phyloP scores from a whole-genome alignment of 2,329 filamentous ascomycete genomes.

The Penicillium sp. region DNA sequence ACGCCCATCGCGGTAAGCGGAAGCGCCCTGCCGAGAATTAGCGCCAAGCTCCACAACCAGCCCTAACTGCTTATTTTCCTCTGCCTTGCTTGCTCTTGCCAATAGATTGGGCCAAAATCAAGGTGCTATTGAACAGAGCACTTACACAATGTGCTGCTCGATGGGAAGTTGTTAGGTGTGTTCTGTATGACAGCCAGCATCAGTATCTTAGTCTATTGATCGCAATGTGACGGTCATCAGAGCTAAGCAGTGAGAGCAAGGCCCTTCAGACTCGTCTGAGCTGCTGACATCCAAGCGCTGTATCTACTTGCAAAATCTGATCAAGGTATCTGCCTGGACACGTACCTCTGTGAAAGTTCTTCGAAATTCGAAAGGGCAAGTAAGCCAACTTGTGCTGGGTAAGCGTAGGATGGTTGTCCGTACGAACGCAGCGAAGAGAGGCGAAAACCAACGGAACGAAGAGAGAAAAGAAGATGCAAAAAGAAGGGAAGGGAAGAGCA shows the following conservation, averaged over 20 bases:
- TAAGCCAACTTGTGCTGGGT: neutral
- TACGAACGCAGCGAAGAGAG: neutral
- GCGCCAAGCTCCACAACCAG: slow-evolving; percentile 16
- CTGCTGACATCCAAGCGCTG: neutral
- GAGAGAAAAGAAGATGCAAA: neutral
- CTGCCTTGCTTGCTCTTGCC: neutral
- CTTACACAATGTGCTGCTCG: neutral
- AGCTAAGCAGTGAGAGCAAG: neutral
- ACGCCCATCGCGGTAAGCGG: slow-evolving; percentile 25
- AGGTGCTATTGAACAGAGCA: neutral
- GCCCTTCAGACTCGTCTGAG: neutral
- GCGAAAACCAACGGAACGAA: neutral
- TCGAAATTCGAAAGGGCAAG: neutral
- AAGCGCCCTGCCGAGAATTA: slow-evolving; percentile 23
- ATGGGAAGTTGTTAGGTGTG: neutral
- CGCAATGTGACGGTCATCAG: neutral
- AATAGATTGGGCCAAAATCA: neutral
- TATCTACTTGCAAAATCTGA: neutral
- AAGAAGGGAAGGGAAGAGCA: neutral
- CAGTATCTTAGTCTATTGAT: neutral
- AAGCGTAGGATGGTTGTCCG: neutral
- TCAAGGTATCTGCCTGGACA: neutral
- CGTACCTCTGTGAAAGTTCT: neutral
- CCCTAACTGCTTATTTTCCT: slow-evolving; percentile 18
- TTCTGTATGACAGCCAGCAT: neutral